Evolutionary conservation across 2,329 filamentous ascomycete genomes (phyloP).

Genomic region (Colletotrichum karsti): DNA sequence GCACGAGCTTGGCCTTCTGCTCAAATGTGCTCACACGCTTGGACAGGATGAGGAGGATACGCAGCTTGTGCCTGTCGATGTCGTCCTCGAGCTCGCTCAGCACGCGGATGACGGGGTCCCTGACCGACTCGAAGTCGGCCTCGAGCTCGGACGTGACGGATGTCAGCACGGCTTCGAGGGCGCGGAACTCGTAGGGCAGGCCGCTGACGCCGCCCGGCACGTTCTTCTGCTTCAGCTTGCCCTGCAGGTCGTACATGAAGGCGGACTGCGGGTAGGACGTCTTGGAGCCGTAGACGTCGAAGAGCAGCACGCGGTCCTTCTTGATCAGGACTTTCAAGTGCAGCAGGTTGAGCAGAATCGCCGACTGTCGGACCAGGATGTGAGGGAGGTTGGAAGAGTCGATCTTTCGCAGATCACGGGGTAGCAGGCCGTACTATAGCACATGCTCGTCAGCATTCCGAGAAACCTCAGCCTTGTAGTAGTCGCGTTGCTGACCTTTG

Average conservation of each 20-base stretch:
- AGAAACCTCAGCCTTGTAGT: background rate
- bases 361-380: conserved; percentile 90
- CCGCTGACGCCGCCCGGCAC: conserved; percentile 62
- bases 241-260: conserved; percentile 97
- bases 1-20: conserved; percentile 92
- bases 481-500: conserved; percentile 78
- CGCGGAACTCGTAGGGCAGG: conserved; percentile 94
- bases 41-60: conserved; percentile 89
- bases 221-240: conserved; percentile 86
- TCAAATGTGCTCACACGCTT: conserved; percentile 98
- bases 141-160: conserved; percentile 93
- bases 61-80: conserved; percentile 92
- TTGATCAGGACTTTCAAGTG: conserved; percentile 97
- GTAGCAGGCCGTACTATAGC: conserved; percentile 83
- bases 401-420: conserved; percentile 96
- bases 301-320: conserved; percentile 90
- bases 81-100: conserved; percentile 93
- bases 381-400: conserved; percentile 95
- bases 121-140: conserved; percentile 92
- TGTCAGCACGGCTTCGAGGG: conserved; percentile 92
- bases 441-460: background rate
- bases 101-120: conserved; percentile 90
- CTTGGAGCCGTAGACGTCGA: conserved; percentile 94
- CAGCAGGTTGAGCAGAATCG: conserved; percentile 95
- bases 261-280: conserved; percentile 95